Evolutionary conservation across 2,329 filamentous ascomycete genomes (phyloP).

Genomic region (Phyllosticta paracitricarpa): DNA sequence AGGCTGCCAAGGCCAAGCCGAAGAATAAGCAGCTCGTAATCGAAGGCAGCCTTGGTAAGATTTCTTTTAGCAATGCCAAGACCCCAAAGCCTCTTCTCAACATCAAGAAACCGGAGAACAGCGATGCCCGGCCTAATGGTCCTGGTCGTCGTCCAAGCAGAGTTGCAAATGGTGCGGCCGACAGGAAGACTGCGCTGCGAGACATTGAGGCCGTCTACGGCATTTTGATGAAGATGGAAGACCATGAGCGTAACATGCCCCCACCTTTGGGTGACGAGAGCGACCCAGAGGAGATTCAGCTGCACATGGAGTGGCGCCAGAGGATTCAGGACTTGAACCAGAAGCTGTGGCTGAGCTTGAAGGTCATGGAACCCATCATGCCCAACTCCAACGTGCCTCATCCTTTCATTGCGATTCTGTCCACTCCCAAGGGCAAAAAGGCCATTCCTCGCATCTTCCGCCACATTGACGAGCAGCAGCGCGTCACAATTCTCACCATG

Average conservation of each 20-base stretch:
- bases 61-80: slow-evolving; percentile 98
- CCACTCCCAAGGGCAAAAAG: slow-evolving; percentile 92
- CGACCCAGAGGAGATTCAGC: slow-evolving; percentile 59
- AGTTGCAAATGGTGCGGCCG: slow-evolving; percentile 49
- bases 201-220: slow-evolving; percentile 86
- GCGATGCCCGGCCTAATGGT: slow-evolving; percentile 47
- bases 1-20: slow-evolving; percentile 92
- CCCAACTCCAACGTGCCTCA: slow-evolving; percentile 52
- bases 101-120: slow-evolving; percentile 76
- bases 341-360: slow-evolving; percentile 75
- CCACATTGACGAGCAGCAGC: slow-evolving; percentile 83
- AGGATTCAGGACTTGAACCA: slow-evolving; percentile 61
- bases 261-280: slow-evolving; percentile 53
- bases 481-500: slow-evolving; percentile 90
- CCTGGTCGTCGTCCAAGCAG: slow-evolving; percentile 33
- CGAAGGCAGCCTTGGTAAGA: slow-evolving; percentile 92
- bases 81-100: slow-evolving; percentile 91
- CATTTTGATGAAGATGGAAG: slow-evolving; percentile 86
- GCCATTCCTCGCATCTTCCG: slow-evolving; percentile 90
- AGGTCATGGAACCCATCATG: slow-evolving; percentile 85
- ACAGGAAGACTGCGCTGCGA: slow-evolving; percentile 72
- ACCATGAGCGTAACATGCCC: slow-evolving; percentile 75
- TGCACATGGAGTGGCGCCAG: slow-evolving; percentile 71
- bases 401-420: slow-evolving; percentile 92
- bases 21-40: slow-evolving; percentile 97